phyloP scores from a whole-genome alignment of 495 filamentous ascomycete genomes.

The Podospora australis region DNA sequence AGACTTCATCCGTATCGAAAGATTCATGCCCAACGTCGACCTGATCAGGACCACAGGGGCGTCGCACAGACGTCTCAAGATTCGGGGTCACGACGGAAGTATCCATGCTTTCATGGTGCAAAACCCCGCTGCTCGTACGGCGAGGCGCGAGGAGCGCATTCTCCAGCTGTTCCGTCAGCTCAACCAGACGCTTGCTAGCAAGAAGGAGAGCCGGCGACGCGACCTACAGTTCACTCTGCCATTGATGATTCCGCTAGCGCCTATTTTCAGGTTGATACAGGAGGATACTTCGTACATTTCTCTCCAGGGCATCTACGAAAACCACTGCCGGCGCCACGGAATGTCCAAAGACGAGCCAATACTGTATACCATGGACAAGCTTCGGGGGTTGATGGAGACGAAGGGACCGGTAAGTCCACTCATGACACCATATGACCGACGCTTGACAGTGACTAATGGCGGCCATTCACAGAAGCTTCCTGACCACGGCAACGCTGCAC shows the following conservation, averaged over 20 bases:
- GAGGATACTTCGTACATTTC: constrained; percentile 94
- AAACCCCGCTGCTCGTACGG: constrained; percentile 85
- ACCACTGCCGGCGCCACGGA: constrained; percentile 79
- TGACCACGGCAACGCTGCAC: constrained; percentile 61
- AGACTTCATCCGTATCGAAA: constrained; percentile 93
- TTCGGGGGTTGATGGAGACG: constrained; percentile 65
- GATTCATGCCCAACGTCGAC: constrained; percentile 90
- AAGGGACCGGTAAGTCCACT: constrained; percentile 52
- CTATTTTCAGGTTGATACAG: constrained; percentile 86
- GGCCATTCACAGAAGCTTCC: constrained; percentile 44
- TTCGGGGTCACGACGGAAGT: constrained; percentile 96
- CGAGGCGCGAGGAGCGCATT: constrained; percentile 88
- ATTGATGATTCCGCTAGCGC: constrained; percentile 87
- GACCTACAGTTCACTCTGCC: constrained; percentile 95
- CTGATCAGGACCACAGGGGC: constrained; percentile 80
- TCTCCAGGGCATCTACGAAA: constrained; percentile 89
- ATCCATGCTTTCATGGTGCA: constrained; percentile 93
- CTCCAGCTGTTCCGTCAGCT: constrained; percentile 97
- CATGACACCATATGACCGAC: not conserved
- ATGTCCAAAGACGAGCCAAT: constrained; percentile 93
- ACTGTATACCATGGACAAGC: constrained; percentile 88
- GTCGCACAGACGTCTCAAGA: constrained; percentile 87
- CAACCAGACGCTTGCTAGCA: constrained; percentile 80
- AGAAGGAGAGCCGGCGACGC: constrained; percentile 87
- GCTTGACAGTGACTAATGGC: too few species aligned